Base-by-base conservation (phyloP, 2,329 filamentous ascomycete genomes). In the Spiromastix sp. region DNA sequence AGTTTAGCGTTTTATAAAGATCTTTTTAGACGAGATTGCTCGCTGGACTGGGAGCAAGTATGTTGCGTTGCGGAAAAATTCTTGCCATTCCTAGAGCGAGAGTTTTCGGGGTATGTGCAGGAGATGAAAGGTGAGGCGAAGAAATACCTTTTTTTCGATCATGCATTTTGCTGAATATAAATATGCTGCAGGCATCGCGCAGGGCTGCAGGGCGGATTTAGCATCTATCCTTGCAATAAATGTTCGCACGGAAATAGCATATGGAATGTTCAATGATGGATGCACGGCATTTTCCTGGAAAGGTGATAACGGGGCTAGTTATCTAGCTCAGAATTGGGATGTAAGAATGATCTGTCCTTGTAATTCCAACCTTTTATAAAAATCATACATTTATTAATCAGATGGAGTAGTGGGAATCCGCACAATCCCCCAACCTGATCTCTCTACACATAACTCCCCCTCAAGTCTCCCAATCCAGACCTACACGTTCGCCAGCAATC, bases 181-280 rank as follows among this genome's bases (percentile, higher is more conserved):
- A 16, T 19, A 32, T 35, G 16, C 30, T 41, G 13, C 54, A 36
- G 77, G 69, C 2, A 61, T 77, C 30, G 71, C 73, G 1, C 61
- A 70, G 18, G 73, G 72, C 4, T 61, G 71, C 0, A 57, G 50
- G 1, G 46, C 62, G 4, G 51, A 62, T n/a, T 42, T 73, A 1
- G 54, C 68, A 6, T 66, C 70, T 16, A 70, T 77, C 25, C 54
- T 77, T 6, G 72, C 73, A 0, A 51, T 77, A 34, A 77, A 77
- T 42, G 70, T 74, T 16, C 64, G 73, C 9, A 77, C 71, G 0
- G 72, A 77, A 48, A 74, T 77, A 32, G 67, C 70, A 1, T 72
- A 72, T 42, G 73, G 72, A 0, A 50, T 68, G 39, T 71, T 72
- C 42, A 67, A 57, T 28, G 73, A 77, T 47, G 73, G 72, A 7